Evolutionary conservation across 768 basidiomycete genomes (phyloP).

Genomic region (Boletus coccyginus): DNA sequence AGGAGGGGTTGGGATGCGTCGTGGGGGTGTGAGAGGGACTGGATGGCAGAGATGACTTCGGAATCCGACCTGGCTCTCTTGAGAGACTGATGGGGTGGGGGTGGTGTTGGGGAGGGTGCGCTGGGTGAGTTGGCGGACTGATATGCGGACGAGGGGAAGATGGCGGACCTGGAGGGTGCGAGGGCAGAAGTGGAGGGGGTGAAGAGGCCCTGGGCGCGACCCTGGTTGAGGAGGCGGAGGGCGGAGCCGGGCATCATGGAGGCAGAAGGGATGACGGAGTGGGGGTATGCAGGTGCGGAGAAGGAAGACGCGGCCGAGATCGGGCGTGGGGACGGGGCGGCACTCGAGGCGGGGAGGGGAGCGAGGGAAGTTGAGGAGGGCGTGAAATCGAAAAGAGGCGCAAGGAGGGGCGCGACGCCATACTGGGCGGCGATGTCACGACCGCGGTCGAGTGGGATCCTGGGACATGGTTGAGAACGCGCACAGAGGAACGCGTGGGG

Average conservation of each 20-base stretch:
- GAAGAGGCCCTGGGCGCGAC: conserved; percentile 81
- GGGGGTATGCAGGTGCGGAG: conserved; percentile 50
- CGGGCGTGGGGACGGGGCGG: conserved; percentile 54
- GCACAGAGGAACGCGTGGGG: conserved; percentile 1
- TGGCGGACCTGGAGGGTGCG: conserved; percentile 41
- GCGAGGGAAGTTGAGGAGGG: conserved; percentile 70
- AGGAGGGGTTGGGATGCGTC: conserved; percentile 26
- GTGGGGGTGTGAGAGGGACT: conserved; percentile 12
- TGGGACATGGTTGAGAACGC: conserved; percentile 32
- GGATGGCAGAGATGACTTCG: conserved; percentile 40
- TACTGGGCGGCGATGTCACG: conserved; percentile 91
- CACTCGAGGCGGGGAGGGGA: conserved; percentile 57
- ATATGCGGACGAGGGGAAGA: conserved; percentile 54
- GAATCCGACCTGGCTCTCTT: conserved; percentile 68
- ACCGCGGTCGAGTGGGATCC: conserved; percentile 95
- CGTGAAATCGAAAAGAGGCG: conserved; percentile 91
- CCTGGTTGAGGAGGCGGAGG: conserved; percentile 79
- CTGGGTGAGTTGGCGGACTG: conserved; percentile 47
- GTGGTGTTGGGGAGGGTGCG: conserved; percentile 53
- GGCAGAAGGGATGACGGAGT: conserved; percentile 66
- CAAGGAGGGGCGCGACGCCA: conserved; percentile 83
- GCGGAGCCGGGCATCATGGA: conserved; percentile 88
- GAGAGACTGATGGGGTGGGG: conserved; percentile 44
- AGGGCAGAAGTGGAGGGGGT: conserved; percentile 76
- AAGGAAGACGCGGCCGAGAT: conserved; percentile 69